Conservation (phyloP, 2,329 filamentous ascomycete genomes). For the Cryphonectria nitschkei region DNA sequence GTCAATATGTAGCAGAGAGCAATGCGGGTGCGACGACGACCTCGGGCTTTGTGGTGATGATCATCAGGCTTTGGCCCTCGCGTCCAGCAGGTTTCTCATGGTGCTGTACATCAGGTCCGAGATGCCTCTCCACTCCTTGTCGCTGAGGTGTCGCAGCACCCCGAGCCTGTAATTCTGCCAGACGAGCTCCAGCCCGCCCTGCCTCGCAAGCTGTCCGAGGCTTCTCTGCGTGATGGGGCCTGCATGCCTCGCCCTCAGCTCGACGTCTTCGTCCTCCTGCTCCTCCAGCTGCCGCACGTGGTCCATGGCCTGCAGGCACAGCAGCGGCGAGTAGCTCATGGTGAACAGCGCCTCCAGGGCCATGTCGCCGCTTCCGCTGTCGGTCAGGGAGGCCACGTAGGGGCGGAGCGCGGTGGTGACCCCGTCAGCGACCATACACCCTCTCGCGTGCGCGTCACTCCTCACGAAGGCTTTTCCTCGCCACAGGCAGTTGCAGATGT, state of each 20-base stretch:
- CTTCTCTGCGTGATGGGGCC: slow-evolving; percentile 73
- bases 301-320: slow-evolving; percentile 59
- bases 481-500: slow-evolving; percentile 85
- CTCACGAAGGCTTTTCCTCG: slow-evolving; percentile 70
- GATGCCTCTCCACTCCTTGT: slow-evolving; percentile 66
- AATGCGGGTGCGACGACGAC: too few species aligned
- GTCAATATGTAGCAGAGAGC: too few species aligned
- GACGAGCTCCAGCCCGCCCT: slow-evolving; percentile 66
- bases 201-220: slow-evolving; percentile 62
- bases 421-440: slow-evolving; percentile 52
- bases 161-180: slow-evolving; percentile 78
- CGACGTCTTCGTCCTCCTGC: slow-evolving; percentile 47
- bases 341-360: slow-evolving; percentile 57
- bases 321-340: slow-evolving; percentile 60
- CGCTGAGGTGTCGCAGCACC: slow-evolving; percentile 71
- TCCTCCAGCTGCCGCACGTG: slow-evolving; percentile 63
- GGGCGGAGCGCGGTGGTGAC: slow-evolving; percentile 50
- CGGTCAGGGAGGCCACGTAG: slow-evolving; percentile 55
- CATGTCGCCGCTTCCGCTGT: slow-evolving; percentile 39
- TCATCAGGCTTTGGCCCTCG: slow-evolving; percentile 36
- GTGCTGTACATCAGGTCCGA: slow-evolving; percentile 77
- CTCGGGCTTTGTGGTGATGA: too few species aligned
- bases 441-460: slow-evolving; percentile 64
- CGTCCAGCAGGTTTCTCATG: slow-evolving; percentile 72
- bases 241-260: slow-evolving; percentile 56